Conservation (phyloP, 805 yeast genomes). For the Phaffomyces opuntiae region DNA sequence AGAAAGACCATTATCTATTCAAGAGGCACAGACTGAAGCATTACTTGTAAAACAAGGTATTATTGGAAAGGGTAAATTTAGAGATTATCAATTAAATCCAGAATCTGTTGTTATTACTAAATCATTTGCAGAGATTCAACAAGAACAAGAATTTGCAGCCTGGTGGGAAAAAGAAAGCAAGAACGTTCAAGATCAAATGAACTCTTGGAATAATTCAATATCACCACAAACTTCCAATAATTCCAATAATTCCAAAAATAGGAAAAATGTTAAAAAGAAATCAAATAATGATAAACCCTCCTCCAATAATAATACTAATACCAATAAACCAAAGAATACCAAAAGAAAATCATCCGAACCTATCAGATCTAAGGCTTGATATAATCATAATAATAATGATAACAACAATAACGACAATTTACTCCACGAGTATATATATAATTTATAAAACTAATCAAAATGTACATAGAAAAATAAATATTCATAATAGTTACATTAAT, state of each 20-base stretch:
- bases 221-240: too few relatives aligned
- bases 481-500: background rate
- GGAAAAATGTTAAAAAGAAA: background rate
- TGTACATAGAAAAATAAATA: background rate
- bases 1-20: constrained; percentile 12
- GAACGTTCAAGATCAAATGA: constrained; percentile 45
- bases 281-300: background rate
- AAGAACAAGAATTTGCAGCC: constrained; percentile 74
- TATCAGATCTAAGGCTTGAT: background rate
- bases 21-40: constrained; percentile 17
- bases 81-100: constrained; percentile 6
- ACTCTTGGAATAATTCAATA: background rate
- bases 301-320: background rate
- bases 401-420: too few relatives aligned
- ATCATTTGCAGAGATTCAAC: constrained; percentile 63
- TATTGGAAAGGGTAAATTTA: constrained; percentile 12
- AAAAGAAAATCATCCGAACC: background rate
- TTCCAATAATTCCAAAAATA: background rate
- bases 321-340: background rate
- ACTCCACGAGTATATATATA: too few relatives aligned
- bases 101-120: constrained; percentile 17
- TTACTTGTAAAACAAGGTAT: constrained; percentile 24
- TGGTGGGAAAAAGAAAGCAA: constrained; percentile 85
- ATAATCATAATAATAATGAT: too few relatives aligned
- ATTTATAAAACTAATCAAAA: too few relatives aligned